A percentile compares a stretch with the other conserved stretches of the same genome.
These are phyloP conservation scores for Dryas integrifolia DNA, from an alignment of 331 rosid genomes.

Conservation along the genomic window DNA sequence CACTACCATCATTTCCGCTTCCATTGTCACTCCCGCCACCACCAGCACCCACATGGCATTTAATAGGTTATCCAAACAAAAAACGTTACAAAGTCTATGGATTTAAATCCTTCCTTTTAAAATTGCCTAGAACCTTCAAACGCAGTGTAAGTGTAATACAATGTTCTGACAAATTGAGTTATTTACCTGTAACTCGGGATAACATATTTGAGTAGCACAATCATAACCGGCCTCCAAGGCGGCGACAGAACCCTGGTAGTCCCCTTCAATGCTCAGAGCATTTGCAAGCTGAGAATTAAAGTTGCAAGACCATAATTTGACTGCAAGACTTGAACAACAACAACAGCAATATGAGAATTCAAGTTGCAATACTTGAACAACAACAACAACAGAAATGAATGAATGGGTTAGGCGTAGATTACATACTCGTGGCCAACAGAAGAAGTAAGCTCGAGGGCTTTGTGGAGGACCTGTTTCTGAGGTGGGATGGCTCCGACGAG, in stretches of 20 bases:
- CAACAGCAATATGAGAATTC: background rate
- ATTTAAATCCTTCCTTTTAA: too few species aligned
- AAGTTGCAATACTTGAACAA: background rate
- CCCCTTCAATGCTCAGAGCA: slow-evolving; percentile 88
- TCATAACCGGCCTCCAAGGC: slow-evolving; percentile 71
- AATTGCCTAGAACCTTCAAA: too few species aligned
- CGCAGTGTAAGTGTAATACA: too few species aligned
- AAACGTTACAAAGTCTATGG: too few species aligned
- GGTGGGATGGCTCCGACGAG: slow-evolving; percentile 86
- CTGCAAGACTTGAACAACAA: slow-evolving; percentile 32
- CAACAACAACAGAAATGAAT: background rate
- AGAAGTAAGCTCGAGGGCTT: slow-evolving; percentile 75
- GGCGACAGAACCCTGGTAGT: slow-evolving; percentile 66
- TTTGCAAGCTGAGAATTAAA: slow-evolving; percentile 96
- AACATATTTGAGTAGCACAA: slow-evolving; percentile 62
- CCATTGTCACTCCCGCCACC: too few species aligned
- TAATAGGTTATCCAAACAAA: too few species aligned
- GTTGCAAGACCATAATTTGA: slow-evolving; percentile 92
- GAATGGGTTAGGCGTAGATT: background rate
- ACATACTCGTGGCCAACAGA: slow-evolving; percentile 61
- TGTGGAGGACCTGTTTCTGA: slow-evolving; percentile 71
- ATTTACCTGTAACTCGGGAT: slow-evolving; percentile 75
- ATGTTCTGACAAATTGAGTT: too few species aligned
- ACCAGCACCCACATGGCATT: too few species aligned
- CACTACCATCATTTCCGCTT: too few species aligned